phyloP scores from a whole-genome alignment of 352 stramenopile genomes.

The Globisporangium sylvaticum region DNA sequence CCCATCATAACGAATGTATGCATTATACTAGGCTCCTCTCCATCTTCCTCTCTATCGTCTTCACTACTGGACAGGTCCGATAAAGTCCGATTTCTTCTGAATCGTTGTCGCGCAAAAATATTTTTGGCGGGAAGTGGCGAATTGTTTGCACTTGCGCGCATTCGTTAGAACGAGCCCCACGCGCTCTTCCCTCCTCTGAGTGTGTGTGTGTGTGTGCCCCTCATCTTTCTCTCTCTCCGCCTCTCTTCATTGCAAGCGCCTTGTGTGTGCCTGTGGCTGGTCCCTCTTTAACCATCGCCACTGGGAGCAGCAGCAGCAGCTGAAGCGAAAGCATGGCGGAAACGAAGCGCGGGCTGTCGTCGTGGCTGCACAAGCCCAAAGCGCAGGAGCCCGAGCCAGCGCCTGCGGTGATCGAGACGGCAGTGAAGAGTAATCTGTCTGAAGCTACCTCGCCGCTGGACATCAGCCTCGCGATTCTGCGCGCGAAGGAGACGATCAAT shows the following conservation, averaged over 20 bases:
- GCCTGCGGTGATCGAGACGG: background rate
- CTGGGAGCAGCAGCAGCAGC: background rate
- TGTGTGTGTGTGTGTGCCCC: background rate
- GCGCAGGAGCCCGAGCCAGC: constrained; percentile 1
- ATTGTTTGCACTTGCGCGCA: constrained; percentile 5
- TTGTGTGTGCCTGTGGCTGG: background rate
- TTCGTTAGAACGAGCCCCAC: background rate
- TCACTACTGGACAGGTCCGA: background rate
- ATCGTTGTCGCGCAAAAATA: constrained; percentile 1
- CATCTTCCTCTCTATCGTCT: no score
- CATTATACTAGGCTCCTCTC: background rate
- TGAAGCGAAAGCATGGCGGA: constrained; percentile 22
- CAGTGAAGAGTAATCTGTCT: background rate
- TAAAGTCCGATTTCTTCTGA: constrained; percentile 3
- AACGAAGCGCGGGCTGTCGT: constrained; percentile 27
- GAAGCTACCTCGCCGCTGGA: constrained; percentile 34
- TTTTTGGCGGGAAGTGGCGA: constrained; percentile 12
- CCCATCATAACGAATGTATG: constrained; percentile 1
- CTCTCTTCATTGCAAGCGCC: no score
- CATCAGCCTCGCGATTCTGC: constrained; percentile 35
- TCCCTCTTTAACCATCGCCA: background rate
- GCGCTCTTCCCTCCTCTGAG: background rate
- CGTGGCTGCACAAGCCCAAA: constrained; percentile 31
- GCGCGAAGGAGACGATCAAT: constrained; percentile 37
- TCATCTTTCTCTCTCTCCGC: no score